Conservation (phyloP, 805 yeast species). For the Candida ulmi region DNA sequence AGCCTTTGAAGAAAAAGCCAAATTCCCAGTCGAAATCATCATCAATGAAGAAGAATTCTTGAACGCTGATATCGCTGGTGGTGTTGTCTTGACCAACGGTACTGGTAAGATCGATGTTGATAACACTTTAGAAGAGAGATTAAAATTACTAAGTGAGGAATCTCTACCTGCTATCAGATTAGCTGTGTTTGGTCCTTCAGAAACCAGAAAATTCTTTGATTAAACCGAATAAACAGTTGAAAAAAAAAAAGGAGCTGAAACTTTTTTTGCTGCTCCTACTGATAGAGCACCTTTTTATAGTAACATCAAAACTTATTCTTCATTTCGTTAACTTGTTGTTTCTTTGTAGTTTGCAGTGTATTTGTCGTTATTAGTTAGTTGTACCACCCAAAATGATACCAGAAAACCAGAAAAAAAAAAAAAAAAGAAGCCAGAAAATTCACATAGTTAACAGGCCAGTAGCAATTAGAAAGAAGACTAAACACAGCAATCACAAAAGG, state of each 20-base stretch:
- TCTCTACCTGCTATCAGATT: constrained; percentile 90
- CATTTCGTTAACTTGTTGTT: neutral
- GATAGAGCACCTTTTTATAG: neutral
- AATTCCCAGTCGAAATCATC: constrained; percentile 46
- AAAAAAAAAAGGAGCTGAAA: too few relatives aligned
- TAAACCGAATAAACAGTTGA: constrained; percentile 26
- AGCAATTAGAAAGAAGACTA: too few relatives aligned
- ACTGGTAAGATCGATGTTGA: constrained; percentile 82
- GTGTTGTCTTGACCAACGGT: constrained; percentile 66
- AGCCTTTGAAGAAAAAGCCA: constrained; percentile 58
- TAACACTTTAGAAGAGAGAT: constrained; percentile 93
- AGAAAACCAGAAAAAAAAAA: neutral
- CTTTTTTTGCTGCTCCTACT: too few relatives aligned
- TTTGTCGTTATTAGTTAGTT: too few relatives aligned
- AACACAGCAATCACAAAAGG: too few relatives aligned
- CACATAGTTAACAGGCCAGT: too few relatives aligned
- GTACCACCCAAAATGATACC: too few relatives aligned
- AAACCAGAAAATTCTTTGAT: constrained; percentile 86
- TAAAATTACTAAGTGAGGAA: constrained; percentile 71
- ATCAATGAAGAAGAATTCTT: constrained; percentile 55
- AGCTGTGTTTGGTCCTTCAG: constrained; percentile 82
- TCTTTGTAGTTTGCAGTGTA: too few relatives aligned
- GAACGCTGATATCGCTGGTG: constrained; percentile 72
- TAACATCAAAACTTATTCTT: neutral
- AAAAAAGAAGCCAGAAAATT: too few relatives aligned